Percentiles rank a stretch among this genome's conserved stretches.
Evolutionary conservation across 2,329 filamentous ascomycete genomes (phyloP).

Genomic region (Polytolypa hystricis): DNA sequence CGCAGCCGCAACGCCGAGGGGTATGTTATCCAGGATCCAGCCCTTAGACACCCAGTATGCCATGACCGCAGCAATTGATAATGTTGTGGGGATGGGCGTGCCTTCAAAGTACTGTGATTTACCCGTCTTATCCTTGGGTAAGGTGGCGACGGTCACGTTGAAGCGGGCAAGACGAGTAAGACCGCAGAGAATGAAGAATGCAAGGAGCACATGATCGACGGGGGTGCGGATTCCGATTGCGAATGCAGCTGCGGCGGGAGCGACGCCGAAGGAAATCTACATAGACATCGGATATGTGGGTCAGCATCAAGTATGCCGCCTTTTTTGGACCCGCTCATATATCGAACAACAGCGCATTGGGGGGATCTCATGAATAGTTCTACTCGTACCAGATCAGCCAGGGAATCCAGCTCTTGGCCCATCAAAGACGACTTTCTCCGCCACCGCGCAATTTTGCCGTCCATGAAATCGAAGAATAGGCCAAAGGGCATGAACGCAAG

Average conservation of each 20-base stretch:
- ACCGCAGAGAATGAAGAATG: conserved; percentile 89
- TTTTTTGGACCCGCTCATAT: not conserved
- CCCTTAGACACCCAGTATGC: conserved; percentile 76
- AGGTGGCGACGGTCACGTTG: conserved; percentile 82
- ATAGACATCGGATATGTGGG: too few species aligned
- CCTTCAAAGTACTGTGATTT: conserved; percentile 97
- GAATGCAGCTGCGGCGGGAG: conserved; percentile 79
- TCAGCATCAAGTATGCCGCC: conserved; percentile 10
- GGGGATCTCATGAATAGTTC: not conserved
- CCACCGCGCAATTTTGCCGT: conserved; percentile 93
- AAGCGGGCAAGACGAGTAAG: conserved; percentile 89
- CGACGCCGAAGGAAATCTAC: conserved; percentile 89
- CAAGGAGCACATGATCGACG: conserved; percentile 66
- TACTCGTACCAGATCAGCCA: conserved; percentile 83
- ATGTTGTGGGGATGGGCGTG: conserved; percentile 84
- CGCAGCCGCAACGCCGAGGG: conserved; percentile 56
- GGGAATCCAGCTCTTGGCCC: conserved; percentile 93
- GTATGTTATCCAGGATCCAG: conserved; percentile 70
- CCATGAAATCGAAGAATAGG: conserved; percentile 95
- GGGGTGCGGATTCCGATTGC: conserved; percentile 76
- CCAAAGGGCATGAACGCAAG: conserved; percentile 83
- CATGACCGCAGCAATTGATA: conserved; percentile 73
- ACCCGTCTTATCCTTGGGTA: conserved; percentile 83
- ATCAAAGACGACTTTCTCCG: conserved; percentile 93
- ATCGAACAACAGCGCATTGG: not conserved